These are phyloP conservation scores for Stylonectria norvegica DNA, from an alignment of 2,329 filamentous ascomycete genomes.

Conservation along the genomic window DNA sequence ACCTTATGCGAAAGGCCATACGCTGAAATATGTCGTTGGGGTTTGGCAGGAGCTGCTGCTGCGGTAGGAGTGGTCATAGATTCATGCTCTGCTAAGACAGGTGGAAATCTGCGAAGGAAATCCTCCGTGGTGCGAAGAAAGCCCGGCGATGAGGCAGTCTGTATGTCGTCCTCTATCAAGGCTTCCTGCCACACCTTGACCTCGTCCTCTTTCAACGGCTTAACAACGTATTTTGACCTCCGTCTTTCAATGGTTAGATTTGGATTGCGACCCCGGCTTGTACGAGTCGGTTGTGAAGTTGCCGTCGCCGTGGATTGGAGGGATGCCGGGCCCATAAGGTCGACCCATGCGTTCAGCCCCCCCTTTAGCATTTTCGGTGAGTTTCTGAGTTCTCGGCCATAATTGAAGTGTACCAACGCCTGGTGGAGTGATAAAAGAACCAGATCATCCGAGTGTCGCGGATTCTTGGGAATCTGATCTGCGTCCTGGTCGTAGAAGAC, in stretches of 20 bases:
- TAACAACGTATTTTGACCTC: slow-evolving; percentile 48
- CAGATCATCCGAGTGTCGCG: slow-evolving; percentile 39
- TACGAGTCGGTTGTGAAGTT: slow-evolving; percentile 11
- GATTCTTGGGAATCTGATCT: slow-evolving; percentile 42
- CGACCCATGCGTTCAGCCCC: slow-evolving; percentile 81
- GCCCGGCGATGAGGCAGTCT: slow-evolving; percentile 44
- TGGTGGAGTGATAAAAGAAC: slow-evolving; percentile 72
- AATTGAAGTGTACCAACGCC: slow-evolving; percentile 80
- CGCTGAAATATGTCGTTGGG: too few relatives aligned
- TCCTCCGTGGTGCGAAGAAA: slow-evolving; percentile 75
- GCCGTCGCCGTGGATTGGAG: slow-evolving; percentile 44
- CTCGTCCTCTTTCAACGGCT: slow-evolving; percentile 76
- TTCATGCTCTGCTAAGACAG: slow-evolving; percentile 59
- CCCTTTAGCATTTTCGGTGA: slow-evolving; percentile 76
- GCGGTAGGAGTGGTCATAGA: slow-evolving; percentile 51
- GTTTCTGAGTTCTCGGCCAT: slow-evolving; percentile 67
- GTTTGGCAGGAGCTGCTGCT: slow-evolving; percentile 20
- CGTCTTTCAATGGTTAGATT: slow-evolving; percentile 32
- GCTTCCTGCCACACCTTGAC: slow-evolving; percentile 76
- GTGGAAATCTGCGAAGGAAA: slow-evolving; percentile 77
- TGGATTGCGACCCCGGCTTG: slow-evolving; percentile 29
- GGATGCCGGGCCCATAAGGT: slow-evolving; percentile 71
- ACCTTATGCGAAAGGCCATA: slow-evolving; percentile 33
- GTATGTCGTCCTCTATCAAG: slow-evolving; percentile 61
- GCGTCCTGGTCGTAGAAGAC: slow-evolving; percentile 84